Evolutionary conservation across 768 basidiomycete species (phyloP), one percentile per base, ranked within the genome.

Genomic region (Mycena floridula): DNA sequence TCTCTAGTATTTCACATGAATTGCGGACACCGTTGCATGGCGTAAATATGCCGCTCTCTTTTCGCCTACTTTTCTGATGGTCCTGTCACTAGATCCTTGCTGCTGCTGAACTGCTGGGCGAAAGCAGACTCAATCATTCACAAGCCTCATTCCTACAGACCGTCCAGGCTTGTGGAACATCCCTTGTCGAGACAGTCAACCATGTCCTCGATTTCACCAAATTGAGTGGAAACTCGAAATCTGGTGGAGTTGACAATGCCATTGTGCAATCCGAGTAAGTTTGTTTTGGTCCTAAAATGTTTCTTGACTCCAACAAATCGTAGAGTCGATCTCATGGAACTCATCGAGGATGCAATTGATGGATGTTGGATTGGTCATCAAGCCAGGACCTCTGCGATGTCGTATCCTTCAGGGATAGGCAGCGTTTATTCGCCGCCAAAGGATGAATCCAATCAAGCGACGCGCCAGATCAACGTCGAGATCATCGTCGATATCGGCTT

Each of bases 201-300:
- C 94, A 97, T 54, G 94, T 97, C 5, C 69, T 97, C 22, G 94
- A 97, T 60, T 97, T 94, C 57, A 95, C 92, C 24, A 97, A 97
- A 58, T 73, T 95, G 20, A 92, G 89, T 49, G 92, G 91, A 18
- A 89, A 85, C 54, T 72, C 81, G 37, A 89, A 88, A 58, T 73
- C 80, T 2, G 88, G 85, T 22, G 84, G 85, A 30, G 77, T 84
- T 7, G 82, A 89, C 58, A 86, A 85, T 50, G 78, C 81, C 35
- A 89, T 91, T 49, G 69, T 76, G 16, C 76, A 77, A 7, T 75
- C 77, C 47, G 76, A 70, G 88, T 85, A 42, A 48, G 80, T 66
- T 44, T 16, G 25, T 46, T 16, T 37, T 24, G 21, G 36, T 27
- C 25, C 25, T 2, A 5, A 5, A 20, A 22, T 18, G 23, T 25